Percentiles rank a stretch among this genome's conserved stretches.
phyloP scores from a whole-genome alignment of 139 green algal genomes.

The Tetratostichococcus sp. region DNA sequence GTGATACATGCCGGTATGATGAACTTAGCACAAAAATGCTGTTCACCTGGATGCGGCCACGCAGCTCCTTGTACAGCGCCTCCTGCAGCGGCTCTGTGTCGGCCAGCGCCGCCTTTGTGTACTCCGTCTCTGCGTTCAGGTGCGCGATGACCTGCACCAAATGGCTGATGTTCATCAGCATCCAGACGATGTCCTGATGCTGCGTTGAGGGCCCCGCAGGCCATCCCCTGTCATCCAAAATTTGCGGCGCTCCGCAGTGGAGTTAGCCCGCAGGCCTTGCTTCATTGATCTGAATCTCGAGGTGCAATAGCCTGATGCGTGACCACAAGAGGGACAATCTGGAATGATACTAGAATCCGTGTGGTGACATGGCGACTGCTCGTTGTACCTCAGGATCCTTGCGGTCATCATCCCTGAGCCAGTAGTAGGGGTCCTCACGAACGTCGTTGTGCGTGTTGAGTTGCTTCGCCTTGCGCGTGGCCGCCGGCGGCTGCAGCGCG shows the following conservation, averaged over 20 bases:
- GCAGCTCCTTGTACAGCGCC: slow-evolving; percentile 81
- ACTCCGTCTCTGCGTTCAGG: slow-evolving; percentile 68
- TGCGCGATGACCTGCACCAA: slow-evolving; percentile 29
- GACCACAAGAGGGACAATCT: too few species aligned
- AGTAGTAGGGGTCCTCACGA: slow-evolving; percentile 70
- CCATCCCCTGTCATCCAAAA: too few species aligned
- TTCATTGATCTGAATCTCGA: too few species aligned
- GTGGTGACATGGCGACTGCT: too few species aligned
- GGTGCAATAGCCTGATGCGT: too few species aligned
- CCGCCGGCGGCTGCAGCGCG: slow-evolving; percentile 31
- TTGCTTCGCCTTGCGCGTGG: slow-evolving; percentile 26
- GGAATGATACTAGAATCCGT: too few species aligned
- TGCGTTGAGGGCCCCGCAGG: background rate
- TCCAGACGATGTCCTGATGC: background rate
- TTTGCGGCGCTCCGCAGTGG: too few species aligned
- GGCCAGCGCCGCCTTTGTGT: slow-evolving; percentile 64
- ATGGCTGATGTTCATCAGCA: background rate
- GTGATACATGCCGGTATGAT: too few species aligned
- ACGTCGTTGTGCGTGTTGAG: slow-evolving; percentile 39
- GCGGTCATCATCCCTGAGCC: slow-evolving; percentile 77
- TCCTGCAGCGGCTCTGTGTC: slow-evolving; percentile 78
- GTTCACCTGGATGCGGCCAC: slow-evolving; percentile 65
- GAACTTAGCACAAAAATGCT: too few species aligned
- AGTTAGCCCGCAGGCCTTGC: too few species aligned
- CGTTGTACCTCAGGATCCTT: slow-evolving; percentile 55